These are phyloP conservation scores for Spatholobus suberectus DNA, from an alignment of 306 rosid species.

Conservation along the genomic window DNA sequence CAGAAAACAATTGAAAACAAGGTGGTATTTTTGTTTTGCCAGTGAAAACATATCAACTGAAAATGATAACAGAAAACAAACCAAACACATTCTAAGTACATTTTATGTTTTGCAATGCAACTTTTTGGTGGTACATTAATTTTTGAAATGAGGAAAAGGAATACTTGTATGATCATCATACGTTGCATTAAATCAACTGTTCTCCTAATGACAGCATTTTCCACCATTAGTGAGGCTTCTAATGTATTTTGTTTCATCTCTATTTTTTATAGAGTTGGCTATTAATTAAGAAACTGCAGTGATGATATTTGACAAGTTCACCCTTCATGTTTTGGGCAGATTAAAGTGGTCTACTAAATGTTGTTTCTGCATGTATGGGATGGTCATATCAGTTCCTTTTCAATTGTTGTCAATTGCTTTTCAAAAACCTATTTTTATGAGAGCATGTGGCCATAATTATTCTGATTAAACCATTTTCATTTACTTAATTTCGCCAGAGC, in stretches of 20 bases:
- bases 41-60: not conserved
- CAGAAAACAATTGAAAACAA: not conserved
- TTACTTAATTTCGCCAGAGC: constrained; percentile 9
- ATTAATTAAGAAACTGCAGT: not conserved
- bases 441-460: not conserved
- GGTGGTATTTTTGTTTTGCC: not conserved
- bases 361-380: not conserved
- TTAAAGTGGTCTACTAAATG: not conserved
- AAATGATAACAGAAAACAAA: not conserved
- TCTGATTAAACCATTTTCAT: not conserved
- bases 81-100: not conserved
- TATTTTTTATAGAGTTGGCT: not conserved
- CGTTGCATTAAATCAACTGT: not conserved
- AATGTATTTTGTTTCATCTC: not conserved
- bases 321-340: not conserved
- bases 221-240: not conserved
- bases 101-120: not conserved
- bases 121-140: not conserved
- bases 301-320: not conserved
- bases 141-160: not conserved
- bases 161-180: not conserved
- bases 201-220: not conserved
- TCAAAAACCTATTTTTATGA: not conserved
- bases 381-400: constrained; percentile 8
- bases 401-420: not conserved